Evolutionary conservation across 495 filamentous ascomycete species (phyloP).

Genomic region (Talaromyces borbonicus): DNA sequence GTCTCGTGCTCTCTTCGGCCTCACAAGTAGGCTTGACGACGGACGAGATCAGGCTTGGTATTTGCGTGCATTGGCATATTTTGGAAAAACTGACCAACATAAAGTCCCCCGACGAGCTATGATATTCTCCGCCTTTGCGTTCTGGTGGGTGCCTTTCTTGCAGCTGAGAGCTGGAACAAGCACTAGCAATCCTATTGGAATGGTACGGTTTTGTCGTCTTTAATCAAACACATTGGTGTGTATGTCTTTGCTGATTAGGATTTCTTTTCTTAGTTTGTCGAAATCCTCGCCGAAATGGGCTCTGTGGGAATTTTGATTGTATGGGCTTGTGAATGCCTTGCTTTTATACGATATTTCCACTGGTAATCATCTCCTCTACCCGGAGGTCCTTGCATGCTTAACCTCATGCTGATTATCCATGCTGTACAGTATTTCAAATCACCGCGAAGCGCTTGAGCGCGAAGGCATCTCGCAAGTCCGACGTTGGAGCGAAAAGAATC

Average conservation of each 20-base stretch:
- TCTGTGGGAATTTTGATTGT: conserved; percentile 32
- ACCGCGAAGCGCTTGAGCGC: conserved; percentile 15
- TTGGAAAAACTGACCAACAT: conserved; percentile 24
- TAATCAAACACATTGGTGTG: too few species aligned
- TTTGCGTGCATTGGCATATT: conserved; percentile 16
- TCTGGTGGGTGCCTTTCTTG: conserved; percentile 39
- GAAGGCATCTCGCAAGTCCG: conserved; percentile 16
- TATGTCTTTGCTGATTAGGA: not conserved
- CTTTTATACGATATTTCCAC: conserved; percentile 32
- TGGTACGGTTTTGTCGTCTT: not conserved
- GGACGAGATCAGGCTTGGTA: conserved; percentile 7
- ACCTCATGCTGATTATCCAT: not conserved
- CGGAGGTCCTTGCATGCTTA: not conserved
- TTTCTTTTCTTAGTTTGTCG: conserved; percentile 17
- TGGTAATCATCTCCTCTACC: conserved; percentile 13
- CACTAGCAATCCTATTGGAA: conserved; percentile 6
- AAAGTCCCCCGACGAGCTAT: conserved; percentile 29
- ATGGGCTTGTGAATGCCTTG: conserved; percentile 34
- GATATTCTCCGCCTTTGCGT: conserved; percentile 24
- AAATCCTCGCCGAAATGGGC: conserved; percentile 26
- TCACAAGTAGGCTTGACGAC: conserved; percentile 24
- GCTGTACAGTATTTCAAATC: conserved; percentile 18
- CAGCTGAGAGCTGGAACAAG: conserved; percentile 12
- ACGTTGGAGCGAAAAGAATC: conserved; percentile 17
- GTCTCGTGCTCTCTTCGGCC: conserved; percentile 34